Evolutionary conservation across 345 rosid species (phyloP).

Genomic region (Hypericum perforatum): DNA sequence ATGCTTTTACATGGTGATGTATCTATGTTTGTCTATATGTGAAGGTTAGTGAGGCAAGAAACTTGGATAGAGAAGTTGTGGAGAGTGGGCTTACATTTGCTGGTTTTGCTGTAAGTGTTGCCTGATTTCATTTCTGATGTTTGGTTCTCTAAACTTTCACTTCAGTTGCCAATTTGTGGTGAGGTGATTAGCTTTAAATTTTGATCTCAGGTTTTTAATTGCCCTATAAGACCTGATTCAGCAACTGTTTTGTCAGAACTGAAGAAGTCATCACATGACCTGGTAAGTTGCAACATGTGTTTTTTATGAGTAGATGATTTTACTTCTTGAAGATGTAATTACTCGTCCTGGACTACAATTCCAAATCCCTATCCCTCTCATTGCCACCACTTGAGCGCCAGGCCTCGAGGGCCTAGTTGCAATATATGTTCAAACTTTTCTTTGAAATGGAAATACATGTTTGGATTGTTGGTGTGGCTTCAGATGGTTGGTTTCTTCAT

Average conservation of each 20-base stretch:
- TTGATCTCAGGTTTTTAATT: slow-evolving; percentile 78
- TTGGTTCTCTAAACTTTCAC: no score
- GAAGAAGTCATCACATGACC: slow-evolving; percentile 88
- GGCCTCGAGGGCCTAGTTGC: no score
- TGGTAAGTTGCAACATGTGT: slow-evolving; percentile 39
- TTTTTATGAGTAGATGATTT: not conserved
- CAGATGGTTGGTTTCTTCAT: no score
- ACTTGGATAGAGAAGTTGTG: slow-evolving; percentile 82
- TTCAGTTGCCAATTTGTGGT: no score
- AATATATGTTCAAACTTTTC: no score
- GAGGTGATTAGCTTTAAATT: not conserved
- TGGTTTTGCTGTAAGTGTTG: slow-evolving; percentile 79
- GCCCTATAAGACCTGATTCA: slow-evolving; percentile 96
- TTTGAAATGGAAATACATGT: no score
- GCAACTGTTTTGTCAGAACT: slow-evolving; percentile 68
- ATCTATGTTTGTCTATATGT: not conserved
- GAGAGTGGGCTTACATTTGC: slow-evolving; percentile 90
- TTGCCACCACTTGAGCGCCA: no score
- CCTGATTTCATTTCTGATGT: slow-evolving; percentile 1
- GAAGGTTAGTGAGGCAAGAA: slow-evolving; percentile 95
- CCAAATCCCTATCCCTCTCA: no score
- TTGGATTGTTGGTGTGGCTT: no score
- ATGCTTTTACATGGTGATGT: no score
- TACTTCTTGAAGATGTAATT: no score
- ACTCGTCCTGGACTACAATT: no score